Conservation (phyloP, 1,139 yeast genomes). For the Sugiyamaella neomexicana region DNA sequence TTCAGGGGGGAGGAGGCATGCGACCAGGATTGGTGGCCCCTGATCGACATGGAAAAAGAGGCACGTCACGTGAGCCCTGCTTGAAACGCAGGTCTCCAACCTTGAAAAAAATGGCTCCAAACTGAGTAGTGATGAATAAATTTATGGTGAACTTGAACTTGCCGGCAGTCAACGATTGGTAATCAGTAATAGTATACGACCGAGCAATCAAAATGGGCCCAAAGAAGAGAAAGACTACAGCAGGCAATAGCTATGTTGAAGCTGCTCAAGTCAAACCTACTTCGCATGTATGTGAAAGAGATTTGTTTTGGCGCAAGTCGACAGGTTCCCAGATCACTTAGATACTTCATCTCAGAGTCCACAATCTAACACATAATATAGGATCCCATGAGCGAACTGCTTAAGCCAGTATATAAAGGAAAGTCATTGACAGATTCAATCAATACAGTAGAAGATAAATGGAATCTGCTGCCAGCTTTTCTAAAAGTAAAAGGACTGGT, state of each 20-base stretch:
- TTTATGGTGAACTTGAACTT: neutral
- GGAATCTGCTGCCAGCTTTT: conserved; percentile 95
- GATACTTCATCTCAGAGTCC: no score
- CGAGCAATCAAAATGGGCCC: conserved; percentile 2
- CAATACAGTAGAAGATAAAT: conserved; percentile 86
- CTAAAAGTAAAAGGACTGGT: conserved; percentile 93
- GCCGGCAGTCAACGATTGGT: conserved; percentile 5
- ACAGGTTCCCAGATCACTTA: neutral
- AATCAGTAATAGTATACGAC: neutral
- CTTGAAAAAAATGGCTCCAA: conserved; percentile 10
- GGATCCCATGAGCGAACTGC: conserved; percentile 59
- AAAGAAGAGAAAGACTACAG: conserved; percentile 7
- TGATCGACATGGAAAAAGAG: neutral
- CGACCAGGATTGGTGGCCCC: no score
- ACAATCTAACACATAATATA: neutral
- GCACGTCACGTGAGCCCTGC: neutral
- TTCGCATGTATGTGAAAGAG: neutral
- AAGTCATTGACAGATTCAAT: conserved; percentile 83
- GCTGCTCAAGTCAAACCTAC: neutral
- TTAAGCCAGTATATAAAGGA: conserved; percentile 82
- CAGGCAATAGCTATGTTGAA: neutral
- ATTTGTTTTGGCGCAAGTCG: no score
- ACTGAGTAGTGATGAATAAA: neutral
- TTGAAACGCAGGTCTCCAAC: conserved; percentile 6
- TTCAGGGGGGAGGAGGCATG: no score